Evolutionary conservation across 2,329 filamentous ascomycete species (phyloP).

Genomic region (Ceratocystis smalleyi): DNA sequence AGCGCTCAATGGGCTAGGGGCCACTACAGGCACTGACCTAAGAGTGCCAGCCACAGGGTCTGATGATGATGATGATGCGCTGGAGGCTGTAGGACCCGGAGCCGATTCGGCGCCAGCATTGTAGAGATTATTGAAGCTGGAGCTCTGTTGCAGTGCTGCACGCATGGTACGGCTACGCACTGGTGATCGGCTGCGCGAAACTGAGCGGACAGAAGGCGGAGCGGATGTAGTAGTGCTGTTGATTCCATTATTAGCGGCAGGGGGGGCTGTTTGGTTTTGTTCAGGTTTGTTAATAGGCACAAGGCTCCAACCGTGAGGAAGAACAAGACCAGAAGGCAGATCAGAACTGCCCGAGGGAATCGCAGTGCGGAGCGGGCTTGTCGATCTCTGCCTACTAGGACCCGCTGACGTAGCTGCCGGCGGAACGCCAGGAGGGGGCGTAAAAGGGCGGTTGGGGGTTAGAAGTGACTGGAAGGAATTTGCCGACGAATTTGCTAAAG

Average conservation of each 20-base stretch:
- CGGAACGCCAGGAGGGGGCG: conserved; percentile 3
- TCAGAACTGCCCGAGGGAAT: conserved; percentile 47
- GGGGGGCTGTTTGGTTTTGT: conserved; percentile 25
- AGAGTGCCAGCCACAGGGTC: neutral
- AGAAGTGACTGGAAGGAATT: conserved; percentile 17
- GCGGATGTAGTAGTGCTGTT: conserved; percentile 17
- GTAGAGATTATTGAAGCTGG: conserved; percentile 14
- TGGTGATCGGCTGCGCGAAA: conserved; percentile 12
- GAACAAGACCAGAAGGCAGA: conserved; percentile 46
- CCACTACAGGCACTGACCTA: conserved; percentile 9
- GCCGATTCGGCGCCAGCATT: conserved; percentile 14
- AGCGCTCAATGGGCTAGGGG: conserved; percentile 11
- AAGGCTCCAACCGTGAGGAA: conserved; percentile 50
- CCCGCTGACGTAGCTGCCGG: conserved; percentile 8
- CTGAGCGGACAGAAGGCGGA: conserved; percentile 12
- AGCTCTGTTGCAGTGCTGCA: conserved; percentile 17
- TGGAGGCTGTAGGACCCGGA: conserved; percentile 11
- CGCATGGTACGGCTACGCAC: conserved; percentile 13
- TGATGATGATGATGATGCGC: neutral
- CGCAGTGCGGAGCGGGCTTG: conserved; percentile 21
- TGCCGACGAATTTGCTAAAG: conserved; percentile 16
- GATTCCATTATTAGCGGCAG: conserved; percentile 17
- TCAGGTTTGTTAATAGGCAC: conserved; percentile 41
- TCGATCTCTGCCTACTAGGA: conserved; percentile 8
- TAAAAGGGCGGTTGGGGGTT: conserved; percentile 17